Evolutionary conservation across 129 eudicot species (phyloP).

Genomic region (Escallonia herrerae): DNA sequence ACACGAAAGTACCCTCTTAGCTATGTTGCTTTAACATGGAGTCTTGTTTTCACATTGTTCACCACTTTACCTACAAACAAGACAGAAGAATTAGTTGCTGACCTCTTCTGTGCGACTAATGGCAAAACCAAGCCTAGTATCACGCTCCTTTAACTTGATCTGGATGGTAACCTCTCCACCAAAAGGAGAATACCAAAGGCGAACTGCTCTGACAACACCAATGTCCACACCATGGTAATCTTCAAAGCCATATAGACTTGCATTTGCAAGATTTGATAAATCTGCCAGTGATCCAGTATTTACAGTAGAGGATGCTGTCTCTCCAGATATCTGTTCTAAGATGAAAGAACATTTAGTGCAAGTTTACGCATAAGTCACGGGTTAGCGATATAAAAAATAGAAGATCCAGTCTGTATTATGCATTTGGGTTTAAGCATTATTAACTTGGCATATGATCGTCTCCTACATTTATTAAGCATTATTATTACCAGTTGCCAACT

Average conservation of each 20-base stretch:
- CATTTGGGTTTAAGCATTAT: neutral
- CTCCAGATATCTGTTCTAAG: constrained; percentile 73
- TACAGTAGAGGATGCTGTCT: constrained; percentile 71
- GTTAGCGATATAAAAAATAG: neutral
- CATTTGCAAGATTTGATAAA: constrained; percentile 59
- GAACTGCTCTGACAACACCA: constrained; percentile 87
- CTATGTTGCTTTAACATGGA: too few species aligned
- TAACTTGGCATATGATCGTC: neutral
- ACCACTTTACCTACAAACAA: neutral
- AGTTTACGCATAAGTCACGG: too few species aligned
- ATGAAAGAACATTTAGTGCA: neutral
- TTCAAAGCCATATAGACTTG: constrained; percentile 88
- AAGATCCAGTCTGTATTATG: neutral
- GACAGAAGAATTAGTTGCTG: neutral
- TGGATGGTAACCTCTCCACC: constrained; percentile 73
- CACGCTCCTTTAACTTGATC: constrained; percentile 59
- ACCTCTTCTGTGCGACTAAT: constrained; percentile 94
- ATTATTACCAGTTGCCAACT: neutral
- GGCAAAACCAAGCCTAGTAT: constrained; percentile 77
- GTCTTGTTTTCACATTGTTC: too few species aligned
- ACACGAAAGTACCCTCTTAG: too few species aligned
- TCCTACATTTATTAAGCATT: neutral
- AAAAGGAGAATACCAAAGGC: constrained; percentile 86
- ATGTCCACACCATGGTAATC: constrained; percentile 97
- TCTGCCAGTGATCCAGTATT: constrained; percentile 68